Percentiles rank a stretch among this genome's conserved stretches.
Evolutionary conservation across 2,329 filamentous ascomycete species (phyloP).

Genomic region (Curvularia spicifera): DNA sequence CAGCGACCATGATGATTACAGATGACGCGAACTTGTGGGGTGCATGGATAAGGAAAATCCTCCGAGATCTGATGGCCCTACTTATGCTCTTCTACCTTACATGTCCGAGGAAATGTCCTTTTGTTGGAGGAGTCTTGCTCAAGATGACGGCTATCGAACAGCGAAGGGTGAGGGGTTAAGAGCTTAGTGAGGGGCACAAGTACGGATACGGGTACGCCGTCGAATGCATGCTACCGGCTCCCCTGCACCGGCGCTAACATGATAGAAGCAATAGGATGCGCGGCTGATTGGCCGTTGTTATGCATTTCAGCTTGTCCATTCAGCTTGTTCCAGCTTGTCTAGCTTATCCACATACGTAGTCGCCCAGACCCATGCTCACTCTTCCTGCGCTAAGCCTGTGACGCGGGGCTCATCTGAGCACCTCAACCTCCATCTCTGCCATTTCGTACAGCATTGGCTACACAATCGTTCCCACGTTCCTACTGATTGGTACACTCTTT

Average conservation of each 20-base stretch:
- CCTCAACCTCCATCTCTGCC: slow-evolving; percentile 13
- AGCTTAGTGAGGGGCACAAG: slow-evolving; percentile 1
- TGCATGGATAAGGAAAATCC: not conserved
- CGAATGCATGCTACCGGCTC: not conserved
- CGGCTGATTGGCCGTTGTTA: slow-evolving; percentile 4
- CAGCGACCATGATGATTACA: slow-evolving; percentile 5
- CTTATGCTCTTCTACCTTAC: not conserved
- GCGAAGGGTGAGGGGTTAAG: slow-evolving; percentile 3
- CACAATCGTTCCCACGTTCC: not conserved
- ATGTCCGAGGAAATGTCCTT: not conserved
- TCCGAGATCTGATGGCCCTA: not conserved
- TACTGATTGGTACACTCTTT: not conserved
- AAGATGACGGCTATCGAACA: slow-evolving; percentile 1
- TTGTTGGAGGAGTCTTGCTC: not conserved
- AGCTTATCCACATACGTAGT: slow-evolving; percentile 7
- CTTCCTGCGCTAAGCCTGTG: slow-evolving; percentile 25
- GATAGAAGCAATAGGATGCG: slow-evolving; percentile 3
- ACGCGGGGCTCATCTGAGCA: slow-evolving; percentile 24
- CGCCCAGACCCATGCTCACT: slow-evolving; percentile 3
- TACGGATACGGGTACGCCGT: not conserved
- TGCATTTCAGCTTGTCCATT: slow-evolving; percentile 11
- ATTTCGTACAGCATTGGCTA: slow-evolving; percentile 8
- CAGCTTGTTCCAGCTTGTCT: slow-evolving; percentile 3
- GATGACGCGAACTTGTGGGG: slow-evolving; percentile 1
- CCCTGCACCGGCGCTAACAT: not conserved